phyloP scores from a whole-genome alignment of 2,329 filamentous ascomycete genomes.

The Phialophora expanda region DNA sequence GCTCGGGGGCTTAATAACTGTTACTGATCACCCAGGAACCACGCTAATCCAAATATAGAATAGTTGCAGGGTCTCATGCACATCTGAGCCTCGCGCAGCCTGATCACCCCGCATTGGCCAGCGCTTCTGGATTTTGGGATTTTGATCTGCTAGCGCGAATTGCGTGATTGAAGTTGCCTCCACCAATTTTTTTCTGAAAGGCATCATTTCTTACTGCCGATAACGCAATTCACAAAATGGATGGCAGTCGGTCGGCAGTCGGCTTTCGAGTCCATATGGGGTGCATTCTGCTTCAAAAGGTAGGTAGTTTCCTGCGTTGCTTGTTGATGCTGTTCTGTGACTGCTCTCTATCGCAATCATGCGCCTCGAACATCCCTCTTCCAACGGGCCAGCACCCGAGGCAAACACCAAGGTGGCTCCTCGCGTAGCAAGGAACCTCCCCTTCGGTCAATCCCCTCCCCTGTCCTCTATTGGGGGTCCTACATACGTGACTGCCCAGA shows the following conservation, averaged over 20 bases:
- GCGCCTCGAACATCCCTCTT: slow-evolving; percentile 44
- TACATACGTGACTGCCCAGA: slow-evolving; percentile 90
- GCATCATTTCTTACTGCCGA: slow-evolving; percentile 17
- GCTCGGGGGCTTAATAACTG: background rate
- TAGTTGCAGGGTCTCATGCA: background rate
- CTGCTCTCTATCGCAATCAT: slow-evolving; percentile 36
- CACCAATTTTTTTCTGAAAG: slow-evolving; percentile 21
- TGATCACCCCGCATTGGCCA: background rate
- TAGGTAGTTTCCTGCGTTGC: slow-evolving; percentile 17
- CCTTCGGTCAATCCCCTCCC: slow-evolving; percentile 59
- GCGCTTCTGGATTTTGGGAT: slow-evolving; percentile 22
- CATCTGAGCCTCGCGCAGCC: slow-evolving; percentile 4
- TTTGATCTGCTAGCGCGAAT: slow-evolving; percentile 17
- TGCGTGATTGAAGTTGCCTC: slow-evolving; percentile 20
- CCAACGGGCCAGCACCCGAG: slow-evolving; percentile 39
- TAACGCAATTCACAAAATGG: slow-evolving; percentile 20
- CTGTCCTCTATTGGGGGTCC: slow-evolving; percentile 74
- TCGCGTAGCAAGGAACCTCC: slow-evolving; percentile 44
- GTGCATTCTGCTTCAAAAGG: slow-evolving; percentile 18
- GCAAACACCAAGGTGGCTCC: slow-evolving; percentile 37
- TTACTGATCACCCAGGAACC: background rate
- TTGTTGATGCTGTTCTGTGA: slow-evolving; percentile 10
- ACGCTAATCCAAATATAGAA: background rate
- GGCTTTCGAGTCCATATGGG: slow-evolving; percentile 17
- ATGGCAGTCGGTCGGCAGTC: slow-evolving; percentile 24